Evolutionary conservation across 2,329 filamentous ascomycete species (phyloP).

Genomic region (Cytospora leucostoma): DNA sequence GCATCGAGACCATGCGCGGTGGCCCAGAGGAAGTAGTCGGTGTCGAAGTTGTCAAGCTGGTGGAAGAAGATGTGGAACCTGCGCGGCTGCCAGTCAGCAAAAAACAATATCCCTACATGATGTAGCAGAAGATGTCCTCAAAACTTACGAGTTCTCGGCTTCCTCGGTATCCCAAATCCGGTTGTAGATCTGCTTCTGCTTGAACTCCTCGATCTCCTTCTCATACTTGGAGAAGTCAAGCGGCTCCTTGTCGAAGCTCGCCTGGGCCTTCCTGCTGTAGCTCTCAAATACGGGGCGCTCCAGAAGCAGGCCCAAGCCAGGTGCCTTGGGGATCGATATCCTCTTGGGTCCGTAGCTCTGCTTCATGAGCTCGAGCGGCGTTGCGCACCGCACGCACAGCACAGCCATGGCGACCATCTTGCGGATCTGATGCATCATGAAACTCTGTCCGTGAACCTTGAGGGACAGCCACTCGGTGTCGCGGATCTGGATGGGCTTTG

Average conservation of each 20-base stretch:
- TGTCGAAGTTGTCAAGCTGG: constrained; percentile 74
- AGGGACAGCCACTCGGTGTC: constrained; percentile 94
- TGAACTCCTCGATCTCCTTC: constrained; percentile 81
- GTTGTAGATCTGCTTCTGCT: constrained; percentile 87
- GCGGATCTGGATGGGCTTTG: constrained; percentile 77
- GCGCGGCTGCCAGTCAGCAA: constrained; percentile 11
- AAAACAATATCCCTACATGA: background rate
- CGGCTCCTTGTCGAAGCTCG: constrained; percentile 62
- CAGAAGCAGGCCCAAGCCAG: constrained; percentile 81
- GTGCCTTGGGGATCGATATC: constrained; percentile 91
- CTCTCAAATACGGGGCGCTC: constrained; percentile 89
- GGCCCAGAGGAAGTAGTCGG: constrained; percentile 73
- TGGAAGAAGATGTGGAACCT: constrained; percentile 79
- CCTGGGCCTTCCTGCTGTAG: constrained; percentile 76
- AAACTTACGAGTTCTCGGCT: constrained; percentile 77
- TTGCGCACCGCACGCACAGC: constrained; percentile 80
- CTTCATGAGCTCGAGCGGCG: constrained; percentile 67
- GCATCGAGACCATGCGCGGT: constrained; percentile 68
- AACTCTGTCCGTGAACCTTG: constrained; percentile 95
- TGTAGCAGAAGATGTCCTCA: constrained; percentile 30
- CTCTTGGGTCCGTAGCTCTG: constrained; percentile 72
- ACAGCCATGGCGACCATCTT: constrained; percentile 97
- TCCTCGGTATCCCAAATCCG: constrained; percentile 90
- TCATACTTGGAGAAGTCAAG: constrained; percentile 81
- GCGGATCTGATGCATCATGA: constrained; percentile 99